A percentile compares a stretch with the other conserved stretches of the same genome.
These are phyloP conservation scores for Lactuca saligna DNA, from an alignment of 129 eudicot genomes.

Conservation along the genomic window DNA sequence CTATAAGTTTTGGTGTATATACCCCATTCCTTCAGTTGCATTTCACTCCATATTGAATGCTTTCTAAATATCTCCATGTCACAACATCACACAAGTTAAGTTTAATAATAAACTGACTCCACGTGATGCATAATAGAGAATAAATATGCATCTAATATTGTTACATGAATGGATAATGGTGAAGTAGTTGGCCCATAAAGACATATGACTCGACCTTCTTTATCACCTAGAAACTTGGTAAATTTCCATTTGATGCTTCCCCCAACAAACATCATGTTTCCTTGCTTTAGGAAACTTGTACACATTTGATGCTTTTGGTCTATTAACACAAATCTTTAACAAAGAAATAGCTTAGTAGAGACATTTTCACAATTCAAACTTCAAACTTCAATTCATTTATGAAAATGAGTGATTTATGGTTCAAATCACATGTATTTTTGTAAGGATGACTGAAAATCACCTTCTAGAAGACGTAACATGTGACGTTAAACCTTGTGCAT, in stretches of 20 bases:
- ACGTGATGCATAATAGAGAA: too few relatives aligned
- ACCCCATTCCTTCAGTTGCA: neutral
- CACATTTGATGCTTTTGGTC: slow-evolving; percentile 62
- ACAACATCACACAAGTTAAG: neutral
- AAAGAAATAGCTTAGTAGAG: neutral
- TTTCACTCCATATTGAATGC: slow-evolving; percentile 36
- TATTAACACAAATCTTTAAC: slow-evolving; percentile 68
- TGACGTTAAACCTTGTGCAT: slow-evolving; percentile 75
- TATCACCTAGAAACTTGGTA: slow-evolving; percentile 84
- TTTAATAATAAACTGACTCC: neutral
- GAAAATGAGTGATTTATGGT: too few relatives aligned
- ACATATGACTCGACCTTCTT: slow-evolving; percentile 63
- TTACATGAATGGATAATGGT: slow-evolving; percentile 76
- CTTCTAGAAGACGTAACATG: slow-evolving; percentile 63
- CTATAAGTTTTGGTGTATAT: slow-evolving; percentile 3
- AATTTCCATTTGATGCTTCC: slow-evolving; percentile 88
- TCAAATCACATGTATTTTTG: too few relatives aligned
- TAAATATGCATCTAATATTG: too few relatives aligned
- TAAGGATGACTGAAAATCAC: too few relatives aligned
- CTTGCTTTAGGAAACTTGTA: slow-evolving; percentile 43
- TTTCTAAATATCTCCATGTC: slow-evolving; percentile 68
- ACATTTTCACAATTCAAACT: too few relatives aligned
- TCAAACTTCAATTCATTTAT: too few relatives aligned
- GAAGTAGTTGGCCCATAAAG: slow-evolving; percentile 69
- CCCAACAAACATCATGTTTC: slow-evolving; percentile 42